A percentile compares a stretch with the other conserved stretches of the same genome.
These are phyloP conservation scores for Candida loeiensis DNA, from an alignment of 805 yeast species.

Conservation along the genomic window DNA sequence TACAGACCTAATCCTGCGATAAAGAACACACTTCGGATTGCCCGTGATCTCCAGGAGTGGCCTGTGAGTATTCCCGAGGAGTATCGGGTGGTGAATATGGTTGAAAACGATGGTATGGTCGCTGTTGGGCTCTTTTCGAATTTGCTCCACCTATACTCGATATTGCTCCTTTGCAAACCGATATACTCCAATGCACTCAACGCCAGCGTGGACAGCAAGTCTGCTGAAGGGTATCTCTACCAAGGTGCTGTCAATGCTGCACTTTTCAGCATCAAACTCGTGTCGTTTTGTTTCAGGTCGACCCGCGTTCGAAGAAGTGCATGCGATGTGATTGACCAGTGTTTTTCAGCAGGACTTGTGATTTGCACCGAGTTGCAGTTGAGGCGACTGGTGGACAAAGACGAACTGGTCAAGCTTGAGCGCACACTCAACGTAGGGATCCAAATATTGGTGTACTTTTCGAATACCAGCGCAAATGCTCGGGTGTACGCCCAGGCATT, in stretches of 20 bases:
- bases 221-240: slow-evolving; percentile 9
- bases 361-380: slow-evolving; percentile 10
- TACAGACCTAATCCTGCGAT: slow-evolving; percentile 3
- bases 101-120: neutral
- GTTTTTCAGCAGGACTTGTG: slow-evolving; percentile 14
- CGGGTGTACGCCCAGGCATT: neutral
- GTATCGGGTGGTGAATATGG: neutral
- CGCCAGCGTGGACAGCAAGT: neutral
- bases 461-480: neutral
- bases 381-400: neutral
- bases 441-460: neutral
- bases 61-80: slow-evolving; percentile 1
- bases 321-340: slow-evolving; percentile 14
- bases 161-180: slow-evolving; percentile 7
- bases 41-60: slow-evolving; percentile 8
- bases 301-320: slow-evolving; percentile 10
- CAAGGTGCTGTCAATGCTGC: slow-evolving; percentile 17
- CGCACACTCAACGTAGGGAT: slow-evolving; percentile 12
- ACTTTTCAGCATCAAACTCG: slow-evolving; percentile 14
- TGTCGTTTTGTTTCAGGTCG: slow-evolving; percentile 14
- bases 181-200: too few species aligned
- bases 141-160: slow-evolving; percentile 8
- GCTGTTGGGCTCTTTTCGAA: slow-evolving; percentile 2
- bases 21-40: slow-evolving; percentile 1
- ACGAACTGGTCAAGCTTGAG: slow-evolving; percentile 5